phyloP scores from a whole-genome alignment of 257 asterid genomes.

The Nemophila menziesii region DNA sequence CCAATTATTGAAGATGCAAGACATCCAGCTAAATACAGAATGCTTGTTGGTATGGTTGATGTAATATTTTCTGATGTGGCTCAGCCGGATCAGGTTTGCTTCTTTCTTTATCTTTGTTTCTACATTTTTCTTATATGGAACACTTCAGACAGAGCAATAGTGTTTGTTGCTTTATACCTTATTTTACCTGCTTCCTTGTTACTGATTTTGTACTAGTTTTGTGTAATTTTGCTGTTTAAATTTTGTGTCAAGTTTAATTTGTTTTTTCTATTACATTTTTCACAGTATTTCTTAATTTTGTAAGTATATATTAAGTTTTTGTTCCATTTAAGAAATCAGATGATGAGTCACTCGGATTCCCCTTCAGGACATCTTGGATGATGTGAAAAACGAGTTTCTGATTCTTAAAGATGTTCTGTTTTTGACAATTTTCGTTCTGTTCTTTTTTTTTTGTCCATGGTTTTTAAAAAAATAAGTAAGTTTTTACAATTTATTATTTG shows the following conservation, averaged over 20 bases:
- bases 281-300: neutral
- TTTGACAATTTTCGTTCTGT: neutral
- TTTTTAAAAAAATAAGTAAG: no score
- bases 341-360: constrained; percentile 98
- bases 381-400: constrained; percentile 86
- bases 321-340: constrained; percentile 12
- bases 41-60: constrained; percentile 99
- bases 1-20: constrained; percentile 96
- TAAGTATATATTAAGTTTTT: neutral
- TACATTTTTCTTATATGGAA: neutral
- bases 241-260: neutral
- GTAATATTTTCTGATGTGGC: constrained; percentile 98
- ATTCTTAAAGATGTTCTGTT: constrained; percentile 22
- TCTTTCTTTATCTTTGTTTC: neutral
- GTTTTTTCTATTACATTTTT: neutral
- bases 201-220: neutral
- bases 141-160: neutral
- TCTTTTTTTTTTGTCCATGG: neutral
- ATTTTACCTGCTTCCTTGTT: neutral
- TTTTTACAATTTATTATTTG: no score
- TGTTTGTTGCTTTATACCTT: neutral
- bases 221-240: no score
- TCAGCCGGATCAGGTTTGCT: constrained; percentile 87
- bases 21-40: constrained; percentile 89
- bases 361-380: constrained; percentile 84